Evolutionary conservation across 2,329 filamentous ascomycete species (phyloP), one percentile per base, ranked within the genome.

Genomic region (Alternaria burnsii): DNA sequence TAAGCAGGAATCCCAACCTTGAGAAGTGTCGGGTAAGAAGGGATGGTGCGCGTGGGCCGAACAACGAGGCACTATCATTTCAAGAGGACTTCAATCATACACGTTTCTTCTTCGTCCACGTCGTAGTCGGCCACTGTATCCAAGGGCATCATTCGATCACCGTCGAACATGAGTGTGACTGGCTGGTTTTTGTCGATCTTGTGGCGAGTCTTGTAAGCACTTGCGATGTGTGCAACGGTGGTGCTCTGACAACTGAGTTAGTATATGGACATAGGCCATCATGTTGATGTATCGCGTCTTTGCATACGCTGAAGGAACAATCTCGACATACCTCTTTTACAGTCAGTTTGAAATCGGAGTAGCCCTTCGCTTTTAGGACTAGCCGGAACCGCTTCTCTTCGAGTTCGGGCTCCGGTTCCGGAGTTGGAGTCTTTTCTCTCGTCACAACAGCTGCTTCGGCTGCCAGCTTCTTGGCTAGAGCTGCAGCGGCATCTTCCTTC

Each of bases 331-430:
- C 83, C 59, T 79, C 76, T 46, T 79, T 79, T 12, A 84, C 82
- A 42, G 73, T 82, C 36, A 88, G 76, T 68, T 80, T 84, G 65
- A 85, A 83, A 36, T 87, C 83, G 10, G 79, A 74, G 43, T 81
- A 76, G 3, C 80, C 83, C 55, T 82, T 86, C 7, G 82, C 83
- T 64, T 84, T 85, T 28, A 89, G 67, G 6, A 83, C 75, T 28
- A 89, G 70, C 26, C 81, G 81, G 54, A 86, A 71, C 44, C 46
- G 46, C 12, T 73, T 74, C 24, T 74, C 72, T 30, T 36, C 64
- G 38, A 64, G 30, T 18, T 38, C 46, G 9, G 67, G 55, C 47
- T 54, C 44, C n/a, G 70, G 58, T 61, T 68, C 61, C 5, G 63
- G 69, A 16, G 69, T 59, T 5, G 71, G 62, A 22, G 65, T 55